Percentiles rank a stretch among this genome's conserved stretches.
Evolutionary conservation across 2,329 filamentous ascomycete genomes (phyloP).

Genomic region (Aspergillus intermedius): DNA sequence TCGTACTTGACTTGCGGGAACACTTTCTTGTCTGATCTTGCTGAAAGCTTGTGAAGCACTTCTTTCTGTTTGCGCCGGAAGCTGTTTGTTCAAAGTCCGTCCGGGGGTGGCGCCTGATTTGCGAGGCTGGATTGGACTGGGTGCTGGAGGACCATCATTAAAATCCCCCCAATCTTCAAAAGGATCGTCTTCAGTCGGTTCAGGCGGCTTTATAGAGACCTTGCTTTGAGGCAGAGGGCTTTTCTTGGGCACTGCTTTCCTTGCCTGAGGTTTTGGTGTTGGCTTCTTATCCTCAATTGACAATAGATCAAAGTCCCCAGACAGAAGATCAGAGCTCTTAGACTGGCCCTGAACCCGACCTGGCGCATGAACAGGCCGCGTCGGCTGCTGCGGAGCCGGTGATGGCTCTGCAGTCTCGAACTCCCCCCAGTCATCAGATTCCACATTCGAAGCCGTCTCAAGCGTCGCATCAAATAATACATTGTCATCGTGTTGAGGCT

Average conservation of each 20-base stretch:
- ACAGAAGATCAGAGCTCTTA: constrained; percentile 1
- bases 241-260: constrained; percentile 1
- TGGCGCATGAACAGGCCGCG: constrained; percentile 1
- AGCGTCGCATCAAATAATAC: constrained; percentile 59
- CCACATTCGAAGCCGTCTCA: constrained; percentile 20
- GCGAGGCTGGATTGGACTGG: background rate
- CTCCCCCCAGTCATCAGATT: constrained; percentile 42
- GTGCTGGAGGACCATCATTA: constrained; percentile 30
- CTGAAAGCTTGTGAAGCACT: background rate
- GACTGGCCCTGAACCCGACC: background rate
- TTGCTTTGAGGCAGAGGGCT: constrained; percentile 9
- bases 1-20: constrained; percentile 38
- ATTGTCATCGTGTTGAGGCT: constrained; percentile 29
- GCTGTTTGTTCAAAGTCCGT: background rate
- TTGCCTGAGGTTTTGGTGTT: constrained; percentile 3
- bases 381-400: constrained; percentile 4
- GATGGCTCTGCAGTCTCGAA: constrained; percentile 32
- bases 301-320: constrained; percentile 18
- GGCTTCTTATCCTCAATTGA: constrained; percentile 20
- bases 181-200: constrained; percentile 10
- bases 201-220: constrained; percentile 10
- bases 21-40: constrained; percentile 11
- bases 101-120: background rate
- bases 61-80: background rate
- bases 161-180: constrained; percentile 48